These are phyloP conservation scores for Nidularia sp. DNA, from an alignment of 768 basidiomycete species.

Conservation along the genomic window DNA sequence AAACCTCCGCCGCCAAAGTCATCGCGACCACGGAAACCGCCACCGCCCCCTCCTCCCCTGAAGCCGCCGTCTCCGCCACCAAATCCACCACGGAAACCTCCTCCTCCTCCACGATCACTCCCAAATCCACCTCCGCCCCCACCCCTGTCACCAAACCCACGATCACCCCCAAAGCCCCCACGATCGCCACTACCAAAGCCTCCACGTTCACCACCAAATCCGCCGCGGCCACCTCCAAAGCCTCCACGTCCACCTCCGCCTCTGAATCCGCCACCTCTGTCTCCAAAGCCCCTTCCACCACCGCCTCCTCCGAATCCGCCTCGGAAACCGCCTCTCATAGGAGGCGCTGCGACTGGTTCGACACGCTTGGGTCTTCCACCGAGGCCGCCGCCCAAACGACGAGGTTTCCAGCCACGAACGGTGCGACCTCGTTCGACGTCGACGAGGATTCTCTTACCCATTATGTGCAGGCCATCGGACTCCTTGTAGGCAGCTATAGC, in stretches of 20 bases:
- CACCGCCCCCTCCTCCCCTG: constrained; percentile 27
- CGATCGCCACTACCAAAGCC: constrained; percentile 26
- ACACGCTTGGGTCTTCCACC: constrained; percentile 93
- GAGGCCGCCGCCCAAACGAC: constrained; percentile 94
- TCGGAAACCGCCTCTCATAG: constrained; percentile 21
- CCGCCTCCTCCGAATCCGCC: constrained; percentile 21
- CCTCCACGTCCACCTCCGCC: constrained; percentile 38
- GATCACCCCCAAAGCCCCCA: constrained; percentile 10
- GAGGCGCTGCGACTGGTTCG: constrained; percentile 32
- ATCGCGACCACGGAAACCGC: constrained; percentile 28
- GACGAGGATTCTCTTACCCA: constrained; percentile 93
- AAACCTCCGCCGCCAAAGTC: constrained; percentile 43
- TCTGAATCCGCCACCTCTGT: constrained; percentile 34
- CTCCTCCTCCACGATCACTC: constrained; percentile 37
- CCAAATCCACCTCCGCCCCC: constrained; percentile 36
- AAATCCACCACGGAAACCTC: constrained; percentile 33
- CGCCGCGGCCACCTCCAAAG: constrained; percentile 26
- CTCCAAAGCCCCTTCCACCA: constrained; percentile 7
- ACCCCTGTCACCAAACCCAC: constrained; percentile 4
- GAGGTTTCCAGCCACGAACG: constrained; percentile 97
- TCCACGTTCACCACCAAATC: constrained; percentile 34
- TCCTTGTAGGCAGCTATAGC: constrained; percentile 87
- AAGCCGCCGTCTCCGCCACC: constrained; percentile 33
- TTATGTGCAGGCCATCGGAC: constrained; percentile 93
- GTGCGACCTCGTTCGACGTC: constrained; percentile 98